Base-by-base conservation (phyloP, 2,329 filamentous ascomycete species). In the Colletotrichum sp. region DNA sequence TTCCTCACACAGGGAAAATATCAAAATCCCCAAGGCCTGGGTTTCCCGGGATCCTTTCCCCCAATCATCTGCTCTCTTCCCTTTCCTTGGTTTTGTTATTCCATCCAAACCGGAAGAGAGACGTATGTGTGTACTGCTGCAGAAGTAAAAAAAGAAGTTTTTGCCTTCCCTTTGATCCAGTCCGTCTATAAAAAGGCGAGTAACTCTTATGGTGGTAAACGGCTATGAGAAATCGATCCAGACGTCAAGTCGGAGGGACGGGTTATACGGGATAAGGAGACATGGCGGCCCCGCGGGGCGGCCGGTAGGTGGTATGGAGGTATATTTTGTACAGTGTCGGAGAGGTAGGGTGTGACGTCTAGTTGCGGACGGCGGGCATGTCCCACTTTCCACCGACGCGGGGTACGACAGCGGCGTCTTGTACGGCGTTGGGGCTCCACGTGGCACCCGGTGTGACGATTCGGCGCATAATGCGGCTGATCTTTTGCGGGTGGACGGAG, bases 211-310 rank as follows among this genome's bases (percentile, higher is more conserved):
- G 28, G 57, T 43, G 34, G 57, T 60, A 73, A 69, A 69, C 21
- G 65, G 70, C 64, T 28, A 58, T 69, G 58, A 74, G 74, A 74
- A 75, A 74, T 68, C 74, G 57, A 73, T 61, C 74, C 70, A 9
- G 74, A 76, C 74, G 58, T 76, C 70, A 65, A 76, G 74, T 74
- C 74, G 70, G 74, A 73, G 48, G 69, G 38, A 57, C 71, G 69
- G 69, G 36, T 67, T 21, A 67, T 28, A 13, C 52, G 24, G 68
- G 30, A 10, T 9, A 34, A 43, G 18, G 58, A 52, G 64, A 63
- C 57, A 60, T 43, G 57, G 30, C 8, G 67, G 36, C 55, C 52
- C 57, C 28, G 24, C n/a, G 16, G 4, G 52, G 55, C 15, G 10
- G 26, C 30, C 26, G 48, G 61, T 67, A 28, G 26, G 52, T 38